Conservation (phyloP, 768 basidiomycete species). For the Boletus huronensis region DNA sequence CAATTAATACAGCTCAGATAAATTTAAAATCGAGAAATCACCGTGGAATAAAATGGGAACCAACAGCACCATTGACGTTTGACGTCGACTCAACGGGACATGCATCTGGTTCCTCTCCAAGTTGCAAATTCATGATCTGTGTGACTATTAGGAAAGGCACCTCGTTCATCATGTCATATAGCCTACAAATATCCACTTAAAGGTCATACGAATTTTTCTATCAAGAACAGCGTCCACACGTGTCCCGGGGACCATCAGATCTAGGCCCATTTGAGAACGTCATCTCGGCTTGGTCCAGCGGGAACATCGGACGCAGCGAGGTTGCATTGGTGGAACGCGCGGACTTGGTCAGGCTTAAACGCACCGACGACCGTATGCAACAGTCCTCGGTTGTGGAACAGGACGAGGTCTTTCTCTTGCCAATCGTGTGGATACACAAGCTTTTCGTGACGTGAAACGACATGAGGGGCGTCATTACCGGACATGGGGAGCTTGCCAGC, state of each 20-base stretch:
- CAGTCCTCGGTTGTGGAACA: conserved; percentile 73
- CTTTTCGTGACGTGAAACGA: conserved; percentile 14
- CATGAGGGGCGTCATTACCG: background rate
- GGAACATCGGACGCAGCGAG: conserved; percentile 52
- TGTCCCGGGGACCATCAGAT: conserved; percentile 3
- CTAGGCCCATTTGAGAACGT: conserved; percentile 43
- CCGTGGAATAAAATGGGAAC: background rate
- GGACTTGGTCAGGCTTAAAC: conserved; percentile 45
- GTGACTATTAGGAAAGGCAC: too few relatives aligned
- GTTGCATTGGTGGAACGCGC: conserved; percentile 57
- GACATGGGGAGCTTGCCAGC: background rate
- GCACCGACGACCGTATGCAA: conserved; percentile 69
- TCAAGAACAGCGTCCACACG: conserved; percentile 5
- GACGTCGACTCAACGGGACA: background rate
- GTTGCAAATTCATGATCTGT: background rate
- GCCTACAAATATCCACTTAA: conserved; percentile 3
- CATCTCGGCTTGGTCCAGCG: conserved; percentile 43
- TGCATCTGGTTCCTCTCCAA: background rate
- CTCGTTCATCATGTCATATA: background rate
- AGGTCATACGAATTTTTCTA: background rate
- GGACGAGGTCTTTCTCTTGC: conserved; percentile 59
- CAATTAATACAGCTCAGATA: background rate
- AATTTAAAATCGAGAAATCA: background rate
- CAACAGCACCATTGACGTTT: background rate
- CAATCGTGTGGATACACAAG: conserved; percentile 90